Evolutionary conservation across 2,329 filamentous ascomycete species (phyloP).

Genomic region (Talaromyces verruculosus): DNA sequence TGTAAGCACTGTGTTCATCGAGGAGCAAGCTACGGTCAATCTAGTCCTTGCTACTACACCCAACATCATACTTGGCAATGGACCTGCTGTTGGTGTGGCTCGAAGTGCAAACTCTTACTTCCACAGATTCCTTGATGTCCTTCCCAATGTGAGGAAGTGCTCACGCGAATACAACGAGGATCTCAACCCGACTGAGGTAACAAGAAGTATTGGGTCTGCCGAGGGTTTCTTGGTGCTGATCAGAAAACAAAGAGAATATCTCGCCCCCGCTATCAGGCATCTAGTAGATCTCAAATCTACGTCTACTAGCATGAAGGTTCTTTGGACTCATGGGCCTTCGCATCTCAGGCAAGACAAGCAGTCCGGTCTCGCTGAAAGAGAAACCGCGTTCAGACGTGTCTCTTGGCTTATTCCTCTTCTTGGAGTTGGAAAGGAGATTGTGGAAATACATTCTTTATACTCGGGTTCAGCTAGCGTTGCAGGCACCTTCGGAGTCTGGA

Average conservation of each 20-base stretch:
- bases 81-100: slow-evolving; percentile 24
- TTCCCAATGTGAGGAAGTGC: slow-evolving; percentile 65
- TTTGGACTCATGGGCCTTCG: slow-evolving; percentile 34
- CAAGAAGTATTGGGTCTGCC: slow-evolving; percentile 77
- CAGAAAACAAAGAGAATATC: slow-evolving; percentile 40
- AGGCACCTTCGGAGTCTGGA: slow-evolving; percentile 53
- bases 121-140: slow-evolving; percentile 73
- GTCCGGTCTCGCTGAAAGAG: slow-evolving; percentile 24
- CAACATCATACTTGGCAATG: slow-evolving; percentile 34
- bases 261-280: slow-evolving; percentile 35
- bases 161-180: slow-evolving; percentile 78
- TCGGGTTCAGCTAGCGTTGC: slow-evolving; percentile 54
- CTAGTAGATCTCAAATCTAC: slow-evolving; percentile 34
- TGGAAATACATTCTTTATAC: slow-evolving; percentile 67
- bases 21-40: slow-evolving; percentile 69
- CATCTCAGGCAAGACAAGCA: slow-evolving; percentile 27
- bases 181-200: slow-evolving; percentile 75
- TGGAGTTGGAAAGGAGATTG: slow-evolving; percentile 59
- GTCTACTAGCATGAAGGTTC: slow-evolving; percentile 34
- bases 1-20: slow-evolving; percentile 69
- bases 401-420: slow-evolving; percentile 71
- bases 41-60: slow-evolving; percentile 63
- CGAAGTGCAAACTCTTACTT: slow-evolving; percentile 68
- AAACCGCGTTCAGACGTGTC: slow-evolving; percentile 31
- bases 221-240: slow-evolving; percentile 71